phyloP scores from a whole-genome alignment of 331 rosid genomes.

The Rhamnella rubrinervis region DNA sequence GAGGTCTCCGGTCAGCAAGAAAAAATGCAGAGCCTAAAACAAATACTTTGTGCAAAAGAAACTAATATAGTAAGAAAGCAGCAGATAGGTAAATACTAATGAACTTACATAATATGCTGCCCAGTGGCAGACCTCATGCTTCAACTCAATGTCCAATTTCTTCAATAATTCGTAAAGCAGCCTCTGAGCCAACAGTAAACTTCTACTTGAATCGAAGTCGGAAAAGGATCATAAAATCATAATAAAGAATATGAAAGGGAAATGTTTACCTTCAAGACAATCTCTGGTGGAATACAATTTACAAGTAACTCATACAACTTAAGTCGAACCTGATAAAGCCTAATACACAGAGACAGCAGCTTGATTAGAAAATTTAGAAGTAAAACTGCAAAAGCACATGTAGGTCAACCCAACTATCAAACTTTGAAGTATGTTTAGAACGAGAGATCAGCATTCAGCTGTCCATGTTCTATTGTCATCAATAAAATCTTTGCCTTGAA shows the following conservation, averaged over 20 bases:
- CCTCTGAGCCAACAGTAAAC: constrained; percentile 53
- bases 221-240: neutral
- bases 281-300: constrained; percentile 93
- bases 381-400: neutral
- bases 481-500: no score
- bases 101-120: constrained; percentile 89
- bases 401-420: neutral
- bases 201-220: constrained; percentile 14
- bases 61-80: neutral
- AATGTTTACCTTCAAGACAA: constrained; percentile 72
- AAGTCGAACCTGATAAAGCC: constrained; percentile 84
- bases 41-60: neutral
- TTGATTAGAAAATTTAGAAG: neutral
- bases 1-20: no score
- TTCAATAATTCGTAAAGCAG: constrained; percentile 73
- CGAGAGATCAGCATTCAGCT: no score
- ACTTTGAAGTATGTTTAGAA: no score
- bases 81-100: constrained; percentile 9
- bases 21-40: constrained; percentile 5
- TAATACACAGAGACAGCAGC: constrained; percentile 19
- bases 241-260: neutral
- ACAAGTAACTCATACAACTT: constrained; percentile 84
- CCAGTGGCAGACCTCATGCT: constrained; percentile 98
- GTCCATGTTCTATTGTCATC: no score
- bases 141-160: constrained; percentile 82